Conservation (phyloP, 2,329 filamentous ascomycete genomes). For the Pestalotiopsis sp. region DNA sequence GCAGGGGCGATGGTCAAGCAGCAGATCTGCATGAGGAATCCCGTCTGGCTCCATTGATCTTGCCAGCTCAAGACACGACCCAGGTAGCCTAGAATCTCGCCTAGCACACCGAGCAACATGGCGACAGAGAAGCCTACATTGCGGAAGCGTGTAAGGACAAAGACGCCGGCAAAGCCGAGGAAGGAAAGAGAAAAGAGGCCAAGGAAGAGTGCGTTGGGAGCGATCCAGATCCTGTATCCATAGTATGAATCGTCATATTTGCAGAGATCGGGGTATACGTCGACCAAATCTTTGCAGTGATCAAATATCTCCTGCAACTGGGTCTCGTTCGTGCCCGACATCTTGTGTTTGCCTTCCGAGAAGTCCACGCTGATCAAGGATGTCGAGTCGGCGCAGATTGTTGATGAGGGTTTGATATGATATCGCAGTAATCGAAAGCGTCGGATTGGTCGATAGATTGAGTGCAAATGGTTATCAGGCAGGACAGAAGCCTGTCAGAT, state of each 20-base stretch:
- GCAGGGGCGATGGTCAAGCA: conserved; percentile 67
- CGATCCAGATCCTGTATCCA: conserved; percentile 55
- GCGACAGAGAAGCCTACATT: conserved; percentile 55
- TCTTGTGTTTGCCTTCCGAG: not conserved
- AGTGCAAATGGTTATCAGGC: too few relatives aligned
- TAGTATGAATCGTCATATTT: conserved; percentile 39
- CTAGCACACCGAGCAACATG: conserved; percentile 54
- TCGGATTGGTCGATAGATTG: too few relatives aligned
- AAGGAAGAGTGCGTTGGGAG: conserved; percentile 54
- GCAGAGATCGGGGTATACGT: conserved; percentile 14
- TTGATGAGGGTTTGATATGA: not conserved
- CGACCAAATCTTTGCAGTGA: conserved; percentile 5
- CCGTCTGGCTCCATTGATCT: conserved; percentile 51
- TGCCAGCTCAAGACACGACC: conserved; percentile 58
- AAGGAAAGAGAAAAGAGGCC: conserved; percentile 32
- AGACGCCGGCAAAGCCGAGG: conserved; percentile 48
- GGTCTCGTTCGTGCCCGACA: not conserved
- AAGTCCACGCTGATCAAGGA: not conserved
- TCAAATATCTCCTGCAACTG: not conserved
- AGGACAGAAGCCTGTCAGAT: too few relatives aligned
- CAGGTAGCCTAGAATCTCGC: conserved; percentile 62
- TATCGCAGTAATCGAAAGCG: not conserved
- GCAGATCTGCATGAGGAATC: conserved; percentile 60
- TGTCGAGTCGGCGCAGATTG: too few relatives aligned
- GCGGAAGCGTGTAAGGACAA: conserved; percentile 46